Conservation (phyloP, 2,329 filamentous ascomycete species). For the Intubia oerlemansii region DNA sequence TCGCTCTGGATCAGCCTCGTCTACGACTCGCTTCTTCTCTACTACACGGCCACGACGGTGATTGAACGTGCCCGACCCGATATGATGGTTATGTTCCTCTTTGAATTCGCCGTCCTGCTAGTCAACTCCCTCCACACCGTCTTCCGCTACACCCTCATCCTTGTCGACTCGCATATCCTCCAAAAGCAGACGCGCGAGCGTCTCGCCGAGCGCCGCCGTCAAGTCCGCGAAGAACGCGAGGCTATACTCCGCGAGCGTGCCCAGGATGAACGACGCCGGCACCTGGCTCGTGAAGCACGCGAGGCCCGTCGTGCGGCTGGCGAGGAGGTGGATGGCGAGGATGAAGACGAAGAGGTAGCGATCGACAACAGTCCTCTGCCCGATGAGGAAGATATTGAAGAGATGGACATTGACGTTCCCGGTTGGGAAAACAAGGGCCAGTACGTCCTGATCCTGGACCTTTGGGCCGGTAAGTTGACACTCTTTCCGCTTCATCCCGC, state of each 20-base stretch:
- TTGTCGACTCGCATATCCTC: conserved; percentile 60
- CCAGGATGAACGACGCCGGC: too few species aligned
- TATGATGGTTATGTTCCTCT: conserved; percentile 99
- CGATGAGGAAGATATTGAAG: conserved; percentile 53
- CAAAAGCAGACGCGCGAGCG: conserved; percentile 48
- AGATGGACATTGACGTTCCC: conserved; percentile 84
- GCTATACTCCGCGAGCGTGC: conserved; percentile 27
- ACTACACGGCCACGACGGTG: conserved; percentile 63
- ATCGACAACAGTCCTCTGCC: conserved; percentile 24
- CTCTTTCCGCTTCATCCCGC: too few species aligned
- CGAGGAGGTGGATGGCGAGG: conserved; percentile 18
- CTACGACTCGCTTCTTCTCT: conserved; percentile 63
- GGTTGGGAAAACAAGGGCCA: conserved; percentile 95
- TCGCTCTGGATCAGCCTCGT: conserved; percentile 60
- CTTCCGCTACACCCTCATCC: conserved; percentile 54
- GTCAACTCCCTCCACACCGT: conserved; percentile 64
- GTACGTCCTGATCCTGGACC: conserved; percentile 74
- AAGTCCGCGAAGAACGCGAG: conserved; percentile 39
- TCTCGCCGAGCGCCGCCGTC: conserved; percentile 43
- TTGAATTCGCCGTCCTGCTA: conserved; percentile 79
- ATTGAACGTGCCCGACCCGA: conserved; percentile 76
- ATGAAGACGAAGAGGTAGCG: conserved; percentile 23
- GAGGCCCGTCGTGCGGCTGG: conserved; percentile 10
- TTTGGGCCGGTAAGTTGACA: conserved; percentile 49
- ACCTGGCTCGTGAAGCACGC: too few species aligned